phyloP scores from a whole-genome alignment of 2,329 filamentous ascomycete species.

The Phialemoniopsis sp. region DNA sequence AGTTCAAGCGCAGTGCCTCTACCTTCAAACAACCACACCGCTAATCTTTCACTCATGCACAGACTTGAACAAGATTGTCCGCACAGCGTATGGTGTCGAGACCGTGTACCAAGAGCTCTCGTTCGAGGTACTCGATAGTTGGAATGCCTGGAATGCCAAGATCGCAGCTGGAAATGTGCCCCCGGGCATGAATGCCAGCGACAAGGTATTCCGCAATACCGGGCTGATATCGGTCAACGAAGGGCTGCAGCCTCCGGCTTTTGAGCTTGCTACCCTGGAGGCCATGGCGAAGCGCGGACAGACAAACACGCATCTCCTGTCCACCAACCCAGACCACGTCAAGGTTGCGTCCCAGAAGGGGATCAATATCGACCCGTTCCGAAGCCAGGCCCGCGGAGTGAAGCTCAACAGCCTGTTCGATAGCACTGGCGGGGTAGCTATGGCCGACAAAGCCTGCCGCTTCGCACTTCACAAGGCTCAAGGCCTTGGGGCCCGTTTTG shows the following conservation, averaged over 20 bases:
- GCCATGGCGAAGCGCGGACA: constrained; percentile 28
- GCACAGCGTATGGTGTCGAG: constrained; percentile 34
- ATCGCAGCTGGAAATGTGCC: constrained; percentile 24
- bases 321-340: constrained; percentile 18
- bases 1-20: no score
- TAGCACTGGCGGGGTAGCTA: constrained; percentile 36
- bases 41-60: no score
- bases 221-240: constrained; percentile 24
- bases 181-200: constrained; percentile 26
- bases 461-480: constrained; percentile 37
- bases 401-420: constrained; percentile 33
- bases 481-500: constrained; percentile 31
- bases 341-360: constrained; percentile 19
- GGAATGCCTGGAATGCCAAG: constrained; percentile 40
- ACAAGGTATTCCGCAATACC: constrained; percentile 32
- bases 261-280: constrained; percentile 28
- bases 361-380: constrained; percentile 30
- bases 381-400: constrained; percentile 15
- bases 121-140: constrained; percentile 32
- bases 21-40: no score
- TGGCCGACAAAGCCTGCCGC: constrained; percentile 40
- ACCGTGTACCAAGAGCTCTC: constrained; percentile 41
- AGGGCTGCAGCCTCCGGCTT: constrained; percentile 16
- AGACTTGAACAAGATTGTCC: constrained; percentile 40
- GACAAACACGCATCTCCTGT: constrained; percentile 26